Percentiles rank a stretch among this genome's conserved stretches.
Evolutionary conservation across 768 basidiomycete genomes (phyloP).

Genomic region (Xanthoconium stramineum): DNA sequence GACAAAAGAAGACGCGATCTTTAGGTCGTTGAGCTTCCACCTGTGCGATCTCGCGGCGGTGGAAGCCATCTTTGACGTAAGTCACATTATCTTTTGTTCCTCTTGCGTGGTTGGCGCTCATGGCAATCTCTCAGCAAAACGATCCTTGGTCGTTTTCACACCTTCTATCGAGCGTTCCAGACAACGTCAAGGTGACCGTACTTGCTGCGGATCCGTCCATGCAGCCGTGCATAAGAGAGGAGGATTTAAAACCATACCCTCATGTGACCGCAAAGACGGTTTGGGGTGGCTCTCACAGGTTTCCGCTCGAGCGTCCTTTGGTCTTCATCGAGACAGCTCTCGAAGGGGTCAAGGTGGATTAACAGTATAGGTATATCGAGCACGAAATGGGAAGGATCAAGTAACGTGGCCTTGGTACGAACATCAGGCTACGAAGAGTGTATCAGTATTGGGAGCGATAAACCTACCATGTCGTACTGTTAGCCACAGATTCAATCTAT

Average conservation of each 20-base stretch:
- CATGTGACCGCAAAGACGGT: not conserved
- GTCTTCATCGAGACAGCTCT: slow-evolving; percentile 10
- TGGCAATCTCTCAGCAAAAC: slow-evolving; percentile 14
- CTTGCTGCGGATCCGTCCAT: not conserved
- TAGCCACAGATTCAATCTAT: slow-evolving; percentile 16
- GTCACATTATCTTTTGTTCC: not conserved
- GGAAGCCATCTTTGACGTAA: slow-evolving; percentile 7
- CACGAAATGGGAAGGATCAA: too few relatives aligned
- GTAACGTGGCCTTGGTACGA: too few relatives aligned
- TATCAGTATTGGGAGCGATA: too few relatives aligned
- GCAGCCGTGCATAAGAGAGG: not conserved
- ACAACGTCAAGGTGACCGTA: slow-evolving; percentile 3
- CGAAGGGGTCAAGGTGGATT: not conserved
- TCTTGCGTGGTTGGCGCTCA: not conserved
- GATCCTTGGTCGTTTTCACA: slow-evolving; percentile 15
- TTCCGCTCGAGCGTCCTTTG: slow-evolving; percentile 10
- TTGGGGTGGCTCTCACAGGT: slow-evolving; percentile 11
- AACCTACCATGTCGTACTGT: too few relatives aligned
- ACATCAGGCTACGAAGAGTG: too few relatives aligned
- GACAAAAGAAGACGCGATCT: not conserved
- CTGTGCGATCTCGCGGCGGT: slow-evolving; percentile 4
- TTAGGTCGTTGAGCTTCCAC: not conserved
- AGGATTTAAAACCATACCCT: not conserved
- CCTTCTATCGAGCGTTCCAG: slow-evolving; percentile 1
- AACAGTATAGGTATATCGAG: not conserved